Conservation (phyloP, 2,329 filamentous ascomycete species). For the Colletotrichum chlorophyti region DNA sequence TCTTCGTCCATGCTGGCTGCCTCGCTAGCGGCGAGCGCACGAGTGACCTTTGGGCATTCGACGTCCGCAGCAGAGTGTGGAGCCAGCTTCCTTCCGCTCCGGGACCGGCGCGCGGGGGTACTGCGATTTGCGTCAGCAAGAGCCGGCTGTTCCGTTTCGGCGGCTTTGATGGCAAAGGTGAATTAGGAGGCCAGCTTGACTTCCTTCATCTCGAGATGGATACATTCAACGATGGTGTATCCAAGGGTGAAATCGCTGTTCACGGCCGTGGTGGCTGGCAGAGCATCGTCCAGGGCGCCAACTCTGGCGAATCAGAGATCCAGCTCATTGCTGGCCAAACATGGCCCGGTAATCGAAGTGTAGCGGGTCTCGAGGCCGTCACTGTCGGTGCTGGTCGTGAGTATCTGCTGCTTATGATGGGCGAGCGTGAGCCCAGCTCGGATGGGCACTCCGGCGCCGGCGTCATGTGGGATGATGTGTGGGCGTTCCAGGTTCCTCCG, state of each 20-base stretch:
- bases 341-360: conserved; percentile 62
- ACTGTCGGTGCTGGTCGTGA: conserved; percentile 66
- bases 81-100: conserved; percentile 71
- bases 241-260: conserved; percentile 57
- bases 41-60: conserved; percentile 81
- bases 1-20: conserved; percentile 81
- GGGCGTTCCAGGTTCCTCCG: conserved; percentile 68
- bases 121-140: conserved; percentile 69
- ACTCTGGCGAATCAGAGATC: conserved; percentile 42
- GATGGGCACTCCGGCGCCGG: conserved; percentile 58
- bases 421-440: conserved; percentile 58
- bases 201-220: conserved; percentile 65
- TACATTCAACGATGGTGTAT: conserved; percentile 57
- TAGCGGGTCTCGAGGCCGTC: conserved; percentile 60
- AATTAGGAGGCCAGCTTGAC: conserved; percentile 77
- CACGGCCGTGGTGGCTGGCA: conserved; percentile 62
- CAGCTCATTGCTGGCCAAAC: conserved; percentile 40
- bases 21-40: conserved; percentile 66
- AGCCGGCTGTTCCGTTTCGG: conserved; percentile 79
- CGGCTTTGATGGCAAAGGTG: conserved; percentile 74
- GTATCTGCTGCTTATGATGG: conserved; percentile 68
- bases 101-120: conserved; percentile 69
- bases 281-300: conserved; percentile 50
- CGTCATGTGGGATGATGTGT: conserved; percentile 65
- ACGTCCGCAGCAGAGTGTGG: conserved; percentile 70